phyloP scores from a whole-genome alignment of 164 flowering plant genomes.

The Magnolia officinalis region DNA sequence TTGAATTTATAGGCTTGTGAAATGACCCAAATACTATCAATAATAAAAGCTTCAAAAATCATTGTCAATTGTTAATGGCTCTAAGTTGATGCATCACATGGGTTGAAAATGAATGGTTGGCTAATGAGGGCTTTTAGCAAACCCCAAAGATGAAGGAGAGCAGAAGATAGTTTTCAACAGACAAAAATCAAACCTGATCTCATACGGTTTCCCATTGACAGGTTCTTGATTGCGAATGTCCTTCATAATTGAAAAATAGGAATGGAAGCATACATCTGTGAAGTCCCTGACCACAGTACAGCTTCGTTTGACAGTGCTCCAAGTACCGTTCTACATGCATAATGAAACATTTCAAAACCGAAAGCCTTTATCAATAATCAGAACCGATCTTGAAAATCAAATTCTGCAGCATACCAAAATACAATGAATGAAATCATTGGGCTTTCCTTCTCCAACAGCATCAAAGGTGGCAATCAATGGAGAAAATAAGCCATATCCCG shows the following conservation, averaged over 20 bases:
- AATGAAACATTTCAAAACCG: constrained; percentile 3
- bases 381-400: not conserved
- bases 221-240: constrained; percentile 50
- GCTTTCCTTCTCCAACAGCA: constrained; percentile 84
- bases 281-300: constrained; percentile 66
- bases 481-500: constrained; percentile 60
- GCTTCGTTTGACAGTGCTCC: constrained; percentile 58
- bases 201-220: constrained; percentile 50
- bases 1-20: too few species aligned
- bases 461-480: constrained; percentile 78
- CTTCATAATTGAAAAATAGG: constrained; percentile 70
- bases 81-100: too few species aligned
- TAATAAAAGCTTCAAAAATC: too few species aligned
- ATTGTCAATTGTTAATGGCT: too few species aligned
- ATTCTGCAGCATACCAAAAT: constrained; percentile 42
- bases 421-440: constrained; percentile 56
- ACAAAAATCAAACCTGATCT: constrained; percentile 54
- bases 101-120: too few species aligned
- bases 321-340: constrained; percentile 69
- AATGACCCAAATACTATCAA: too few species aligned
- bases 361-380: not conserved
- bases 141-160: not conserved
- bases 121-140: not conserved
- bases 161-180: not conserved
- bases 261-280: constrained; percentile 58